Conservation (phyloP, 2,329 filamentous ascomycete genomes). For the Ceratocystis eucalypticola region DNA sequence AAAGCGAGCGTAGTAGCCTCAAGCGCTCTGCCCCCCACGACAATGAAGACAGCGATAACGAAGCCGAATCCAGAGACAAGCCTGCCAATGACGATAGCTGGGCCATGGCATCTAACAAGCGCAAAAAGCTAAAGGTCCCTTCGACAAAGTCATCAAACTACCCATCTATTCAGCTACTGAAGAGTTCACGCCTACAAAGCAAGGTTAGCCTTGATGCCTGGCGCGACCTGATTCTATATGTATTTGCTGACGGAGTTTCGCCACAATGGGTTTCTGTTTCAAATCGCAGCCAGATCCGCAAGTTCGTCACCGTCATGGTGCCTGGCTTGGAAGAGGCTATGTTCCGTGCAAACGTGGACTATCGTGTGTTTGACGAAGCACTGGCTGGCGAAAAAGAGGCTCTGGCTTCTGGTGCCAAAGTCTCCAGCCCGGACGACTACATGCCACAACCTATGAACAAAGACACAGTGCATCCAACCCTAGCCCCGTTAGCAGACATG, state of each 20-base stretch:
- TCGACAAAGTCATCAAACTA: conserved; percentile 43
- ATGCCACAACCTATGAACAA: conserved; percentile 41
- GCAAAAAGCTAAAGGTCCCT: conserved; percentile 47
- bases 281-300: conserved; percentile 52
- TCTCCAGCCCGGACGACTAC: conserved; percentile 44
- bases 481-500: conserved; percentile 62
- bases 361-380: conserved; percentile 33
- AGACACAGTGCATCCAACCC: conserved; percentile 37
- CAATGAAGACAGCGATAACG: conserved; percentile 27
- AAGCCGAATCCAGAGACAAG: conserved; percentile 9
- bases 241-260: conserved; percentile 50
- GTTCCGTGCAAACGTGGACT: conserved; percentile 48
- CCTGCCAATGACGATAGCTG: conserved; percentile 33
- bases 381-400: conserved; percentile 26
- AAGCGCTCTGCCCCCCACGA: conserved; percentile 40
- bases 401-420: conserved; percentile 24
- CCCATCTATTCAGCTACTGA: conserved; percentile 44
- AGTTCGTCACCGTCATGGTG: conserved; percentile 81
- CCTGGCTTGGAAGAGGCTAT: conserved; percentile 82
- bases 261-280: conserved; percentile 53
- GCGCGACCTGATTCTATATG: conserved; percentile 50
- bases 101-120: conserved; percentile 41
- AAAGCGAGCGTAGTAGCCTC: conserved; percentile 30
- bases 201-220: conserved; percentile 50
- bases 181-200: conserved; percentile 43